Percentiles rank a stretch among this genome's conserved stretches.
phyloP scores from a whole-genome alignment of 306 rosid species.

The Pyrus communis region DNA sequence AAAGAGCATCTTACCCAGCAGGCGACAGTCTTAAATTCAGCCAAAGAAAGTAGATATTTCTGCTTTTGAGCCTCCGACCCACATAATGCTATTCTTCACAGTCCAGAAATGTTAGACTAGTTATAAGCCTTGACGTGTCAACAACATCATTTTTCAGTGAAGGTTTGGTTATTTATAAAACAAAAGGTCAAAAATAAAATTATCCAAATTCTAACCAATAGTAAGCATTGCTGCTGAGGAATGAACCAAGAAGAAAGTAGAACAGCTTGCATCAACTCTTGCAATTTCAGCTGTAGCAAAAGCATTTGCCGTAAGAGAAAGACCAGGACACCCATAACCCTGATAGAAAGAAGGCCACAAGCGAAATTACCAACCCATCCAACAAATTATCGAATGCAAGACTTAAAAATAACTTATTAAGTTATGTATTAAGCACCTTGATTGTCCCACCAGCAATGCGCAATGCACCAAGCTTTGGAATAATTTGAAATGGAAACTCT shows the following conservation, averaged over 20 bases:
- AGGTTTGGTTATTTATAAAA: neutral
- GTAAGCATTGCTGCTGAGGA: conserved; percentile 83
- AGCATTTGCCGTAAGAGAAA: conserved; percentile 53
- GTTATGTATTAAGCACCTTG: conserved; percentile 31
- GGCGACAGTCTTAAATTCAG: conserved; percentile 50
- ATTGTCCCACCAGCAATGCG: conserved; percentile 68
- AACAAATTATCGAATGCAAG: neutral
- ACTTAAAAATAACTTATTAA: neutral
- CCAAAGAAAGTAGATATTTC: conserved; percentile 80
- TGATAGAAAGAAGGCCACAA: conserved; percentile 20
- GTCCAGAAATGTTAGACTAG: conserved; percentile 7
- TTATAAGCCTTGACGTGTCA: conserved; percentile 10
- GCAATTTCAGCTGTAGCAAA: conserved; percentile 57
- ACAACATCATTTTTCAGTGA: neutral
- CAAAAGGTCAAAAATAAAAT: neutral
- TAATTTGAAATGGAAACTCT: conserved; percentile 65
- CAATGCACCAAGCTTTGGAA: conserved; percentile 63
- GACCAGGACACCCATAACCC: conserved; percentile 94
- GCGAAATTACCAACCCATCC: neutral
- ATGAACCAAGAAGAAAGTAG: conserved; percentile 73
- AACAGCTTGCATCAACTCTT: conserved; percentile 86
- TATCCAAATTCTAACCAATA: conserved; percentile 41
- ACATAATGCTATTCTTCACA: conserved; percentile 56
- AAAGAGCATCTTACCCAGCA: conserved; percentile 62
- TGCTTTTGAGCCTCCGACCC: conserved; percentile 80